phyloP scores from a whole-genome alignment of 2,329 filamentous ascomycete genomes.

The Penicillium aurantiogriseum region DNA sequence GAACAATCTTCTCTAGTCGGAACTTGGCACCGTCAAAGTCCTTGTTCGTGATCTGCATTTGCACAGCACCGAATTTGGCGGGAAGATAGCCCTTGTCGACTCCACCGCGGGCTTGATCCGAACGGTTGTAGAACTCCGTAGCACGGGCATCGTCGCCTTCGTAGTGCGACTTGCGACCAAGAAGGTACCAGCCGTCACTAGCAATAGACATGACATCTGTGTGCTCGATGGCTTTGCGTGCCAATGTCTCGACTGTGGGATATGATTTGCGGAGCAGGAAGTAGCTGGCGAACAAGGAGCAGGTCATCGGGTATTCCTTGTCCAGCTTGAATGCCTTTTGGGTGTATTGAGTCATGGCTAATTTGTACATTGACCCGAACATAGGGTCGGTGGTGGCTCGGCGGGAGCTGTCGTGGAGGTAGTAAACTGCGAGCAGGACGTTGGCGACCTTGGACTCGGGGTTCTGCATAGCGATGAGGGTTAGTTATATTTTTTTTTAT shows the following conservation, averaged over 20 bases:
- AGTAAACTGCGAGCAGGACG: slow-evolving; percentile 84
- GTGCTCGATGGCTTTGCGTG: slow-evolving; percentile 89
- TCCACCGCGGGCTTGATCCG: slow-evolving; percentile 88
- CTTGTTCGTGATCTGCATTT: slow-evolving; percentile 78
- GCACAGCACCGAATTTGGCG: slow-evolving; percentile 90
- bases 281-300: slow-evolving; percentile 84
- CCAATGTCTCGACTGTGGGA: slow-evolving; percentile 77
- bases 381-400: slow-evolving; percentile 79
- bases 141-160: slow-evolving; percentile 72
- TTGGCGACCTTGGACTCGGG: slow-evolving; percentile 86
- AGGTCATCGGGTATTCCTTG: slow-evolving; percentile 85
- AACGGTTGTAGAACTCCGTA: slow-evolving; percentile 80
- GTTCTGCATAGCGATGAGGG: slow-evolving; percentile 44
- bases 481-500: not conserved
- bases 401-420: slow-evolving; percentile 81
- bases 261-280: slow-evolving; percentile 82
- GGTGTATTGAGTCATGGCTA: slow-evolving; percentile 90
- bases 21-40: slow-evolving; percentile 92
- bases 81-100: slow-evolving; percentile 88
- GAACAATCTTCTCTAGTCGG: slow-evolving; percentile 88
- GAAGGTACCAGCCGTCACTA: slow-evolving; percentile 94
- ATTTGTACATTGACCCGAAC: slow-evolving; percentile 83
- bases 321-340: slow-evolving; percentile 92
- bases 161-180: slow-evolving; percentile 88
- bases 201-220: slow-evolving; percentile 96